Base-by-base conservation (phyloP, 192 early-diverging fungal genomes). In the Diversispora eburnea region DNA sequence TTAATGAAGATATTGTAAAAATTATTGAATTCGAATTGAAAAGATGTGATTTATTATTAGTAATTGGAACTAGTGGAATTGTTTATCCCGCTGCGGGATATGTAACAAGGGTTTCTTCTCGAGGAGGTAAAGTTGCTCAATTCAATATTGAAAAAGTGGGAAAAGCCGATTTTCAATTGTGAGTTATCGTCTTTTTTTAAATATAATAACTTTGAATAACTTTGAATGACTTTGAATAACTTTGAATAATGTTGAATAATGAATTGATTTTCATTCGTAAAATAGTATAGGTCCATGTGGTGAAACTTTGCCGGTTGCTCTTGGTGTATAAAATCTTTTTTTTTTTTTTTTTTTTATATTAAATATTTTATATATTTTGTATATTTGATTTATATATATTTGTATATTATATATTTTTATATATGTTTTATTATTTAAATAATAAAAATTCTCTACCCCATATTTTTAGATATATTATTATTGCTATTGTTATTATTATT, bases 91-190 rank as follows among this genome's bases (percentile, higher is more conserved):
- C 71, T 3, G 71, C 71, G 9, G 46, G 20, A 25, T 73, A 49
- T 73, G 43, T 45, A 17, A 15, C 46, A 17, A 13, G 19, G 6
- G 48, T 73, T 17, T 17, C 5, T 6, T 43, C 15, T 15, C 52
- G 19, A 8, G 58, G 60, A 3, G 57, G 58, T 4, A 61, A 49
- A 61, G 10, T 73, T 19, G 71, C 59, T 6, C 13, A 46, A 17
- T 73, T 73, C 43, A 73, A 73, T 33, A 60, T 73, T 19, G 71
- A 61, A 51, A 19, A 59, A 42, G 62, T 22, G 2, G 57, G 47
- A n/a, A 20, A 51, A 5, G 39, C n/a, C n/a, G 59, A 59, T 41
- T 73, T 73, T 62, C 45, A 73, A 49, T 73, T 73, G 71, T 73
- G 48, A 12, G 46, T 59, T 19, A 4, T 59, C 9, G 10, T 48